These are phyloP conservation scores for Phlyctochytrium arcticum DNA, from an alignment of 192 early-diverging fungal genomes.

Conservation along the genomic window DNA sequence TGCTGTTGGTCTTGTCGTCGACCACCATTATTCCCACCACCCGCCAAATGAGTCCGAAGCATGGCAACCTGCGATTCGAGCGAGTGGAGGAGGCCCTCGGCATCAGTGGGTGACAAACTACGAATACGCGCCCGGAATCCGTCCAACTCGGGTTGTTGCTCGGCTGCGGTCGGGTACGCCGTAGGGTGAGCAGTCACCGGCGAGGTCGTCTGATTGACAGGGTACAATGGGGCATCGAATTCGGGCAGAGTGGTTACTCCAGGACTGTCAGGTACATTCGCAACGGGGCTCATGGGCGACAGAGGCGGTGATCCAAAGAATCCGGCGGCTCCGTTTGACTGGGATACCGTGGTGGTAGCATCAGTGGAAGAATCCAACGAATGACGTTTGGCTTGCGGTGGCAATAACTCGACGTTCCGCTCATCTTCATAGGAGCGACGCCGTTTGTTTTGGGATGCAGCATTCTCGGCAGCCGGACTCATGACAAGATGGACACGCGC, in stretches of 20 bases:
- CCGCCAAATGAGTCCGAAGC: conserved; percentile 12
- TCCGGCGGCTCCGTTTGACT: too few relatives aligned
- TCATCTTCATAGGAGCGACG: neutral
- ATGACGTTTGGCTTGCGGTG: too few relatives aligned
- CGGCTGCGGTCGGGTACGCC: neutral
- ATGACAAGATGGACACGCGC: neutral
- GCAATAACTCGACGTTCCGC: too few relatives aligned
- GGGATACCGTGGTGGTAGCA: neutral
- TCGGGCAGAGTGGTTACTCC: too few relatives aligned
- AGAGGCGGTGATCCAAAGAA: too few relatives aligned
- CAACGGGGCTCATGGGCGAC: too few relatives aligned
- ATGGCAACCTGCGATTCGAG: conserved; percentile 15
- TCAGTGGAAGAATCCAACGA: neutral
- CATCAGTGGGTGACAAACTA: neutral
- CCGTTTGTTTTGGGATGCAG: neutral
- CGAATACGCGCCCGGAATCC: neutral
- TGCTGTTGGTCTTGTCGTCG: too few relatives aligned
- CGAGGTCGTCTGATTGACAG: too few relatives aligned
- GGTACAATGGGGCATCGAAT: too few relatives aligned
- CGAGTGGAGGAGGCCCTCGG: neutral
- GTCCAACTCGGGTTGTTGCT: neutral
- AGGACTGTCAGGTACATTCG: too few relatives aligned
- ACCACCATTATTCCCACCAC: too few relatives aligned
- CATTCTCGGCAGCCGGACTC: neutral
- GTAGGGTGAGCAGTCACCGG: too few relatives aligned